phyloP scores from a whole-genome alignment of 805 yeast species.

The Pichia eremophila region DNA sequence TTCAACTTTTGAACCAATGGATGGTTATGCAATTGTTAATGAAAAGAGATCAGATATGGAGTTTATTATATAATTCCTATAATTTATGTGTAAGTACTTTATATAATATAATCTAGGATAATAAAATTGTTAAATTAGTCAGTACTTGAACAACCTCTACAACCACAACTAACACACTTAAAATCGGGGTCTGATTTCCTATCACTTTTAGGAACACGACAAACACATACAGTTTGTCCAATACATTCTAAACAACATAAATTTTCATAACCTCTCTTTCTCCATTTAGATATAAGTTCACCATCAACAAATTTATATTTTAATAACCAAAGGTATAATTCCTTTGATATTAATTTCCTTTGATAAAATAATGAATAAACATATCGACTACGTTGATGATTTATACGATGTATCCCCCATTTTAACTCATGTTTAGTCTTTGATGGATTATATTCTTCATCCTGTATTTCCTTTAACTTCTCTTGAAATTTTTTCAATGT shows the following conservation, averaged over 20 bases:
- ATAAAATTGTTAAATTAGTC: slow-evolving; percentile 31
- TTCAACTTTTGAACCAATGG: slow-evolving; percentile 63
- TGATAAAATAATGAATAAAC: slow-evolving; percentile 66
- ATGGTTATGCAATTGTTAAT: slow-evolving; percentile 46
- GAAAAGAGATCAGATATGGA: neutral
- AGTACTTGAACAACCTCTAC: slow-evolving; percentile 73
- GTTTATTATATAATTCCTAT: too few species aligned
- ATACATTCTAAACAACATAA: slow-evolving; percentile 80
- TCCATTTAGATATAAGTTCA: slow-evolving; percentile 63
- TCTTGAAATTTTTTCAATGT: slow-evolving; percentile 51
- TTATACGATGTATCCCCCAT: slow-evolving; percentile 64
- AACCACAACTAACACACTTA: slow-evolving; percentile 71
- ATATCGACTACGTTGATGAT: slow-evolving; percentile 69
- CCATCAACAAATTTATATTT: slow-evolving; percentile 59
- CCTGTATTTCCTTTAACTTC: slow-evolving; percentile 37
- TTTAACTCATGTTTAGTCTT: slow-evolving; percentile 42
- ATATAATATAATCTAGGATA: too few species aligned
- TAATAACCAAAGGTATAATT: slow-evolving; percentile 66
- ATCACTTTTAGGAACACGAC: slow-evolving; percentile 65
- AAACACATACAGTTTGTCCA: slow-evolving; percentile 66
- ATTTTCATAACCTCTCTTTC: slow-evolving; percentile 64
- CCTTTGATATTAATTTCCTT: slow-evolving; percentile 54
- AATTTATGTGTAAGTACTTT: too few species aligned
- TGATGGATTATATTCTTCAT: slow-evolving; percentile 31
- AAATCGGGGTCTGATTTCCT: slow-evolving; percentile 26